Evolutionary conservation across 148 eudicot species (phyloP).

Genomic region (Selenicereus undatus): DNA sequence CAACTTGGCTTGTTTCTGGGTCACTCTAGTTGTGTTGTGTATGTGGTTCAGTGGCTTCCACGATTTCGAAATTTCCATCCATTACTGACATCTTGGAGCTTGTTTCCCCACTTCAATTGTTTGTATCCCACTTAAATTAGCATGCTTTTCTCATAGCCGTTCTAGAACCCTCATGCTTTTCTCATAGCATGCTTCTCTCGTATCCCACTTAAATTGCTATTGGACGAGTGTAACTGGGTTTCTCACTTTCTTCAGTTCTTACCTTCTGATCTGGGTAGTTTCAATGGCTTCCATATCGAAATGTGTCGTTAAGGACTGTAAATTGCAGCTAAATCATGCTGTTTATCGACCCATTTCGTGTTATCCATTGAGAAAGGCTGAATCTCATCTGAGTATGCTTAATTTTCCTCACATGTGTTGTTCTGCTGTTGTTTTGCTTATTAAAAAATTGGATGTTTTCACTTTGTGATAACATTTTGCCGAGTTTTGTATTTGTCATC

Average conservation of each 20-base stretch:
- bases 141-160: constrained; percentile 1
- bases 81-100: constrained; percentile 16
- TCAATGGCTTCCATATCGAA: constrained; percentile 58
- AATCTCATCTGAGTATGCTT: constrained; percentile 30
- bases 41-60: constrained; percentile 20
- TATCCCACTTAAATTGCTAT: no score
- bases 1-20: neutral
- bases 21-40: neutral
- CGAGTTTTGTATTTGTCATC: neutral
- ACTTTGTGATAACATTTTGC: neutral
- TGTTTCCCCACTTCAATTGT: constrained; percentile 23
- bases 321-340: constrained; percentile 35
- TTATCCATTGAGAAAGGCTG: constrained; percentile 22
- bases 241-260: neutral
- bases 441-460: constrained; percentile 1
- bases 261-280: neutral
- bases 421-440: neutral
- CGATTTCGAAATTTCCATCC: constrained; percentile 15
- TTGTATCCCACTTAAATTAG: neutral
- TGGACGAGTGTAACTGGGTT: neutral
- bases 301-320: constrained; percentile 44
- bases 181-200: no score
- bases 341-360: constrained; percentile 33
- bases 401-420: constrained; percentile 8
- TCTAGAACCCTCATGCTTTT: constrained; percentile 22